Evolutionary conservation across 352 stramenopile species (phyloP).

Genomic region (Phytophthora fragariaefolia): DNA sequence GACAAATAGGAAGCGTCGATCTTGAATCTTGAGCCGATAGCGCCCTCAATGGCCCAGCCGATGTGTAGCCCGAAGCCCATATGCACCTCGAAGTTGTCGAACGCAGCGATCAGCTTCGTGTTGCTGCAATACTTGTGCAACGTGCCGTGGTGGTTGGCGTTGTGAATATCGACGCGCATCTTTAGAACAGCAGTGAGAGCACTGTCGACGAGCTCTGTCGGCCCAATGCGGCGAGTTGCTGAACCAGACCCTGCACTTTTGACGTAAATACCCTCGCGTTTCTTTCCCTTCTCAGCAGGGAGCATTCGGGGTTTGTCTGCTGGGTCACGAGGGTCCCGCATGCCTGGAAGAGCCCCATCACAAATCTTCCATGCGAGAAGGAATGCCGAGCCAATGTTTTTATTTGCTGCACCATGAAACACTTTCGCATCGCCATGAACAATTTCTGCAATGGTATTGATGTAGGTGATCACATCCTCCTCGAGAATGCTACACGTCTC

Average conservation of each 20-base stretch:
- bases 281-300: constrained; percentile 56
- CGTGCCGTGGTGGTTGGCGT: constrained; percentile 88
- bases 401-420: constrained; percentile 96
- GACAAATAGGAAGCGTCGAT: constrained; percentile 99
- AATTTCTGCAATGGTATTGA: constrained; percentile 97
- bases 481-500: constrained; percentile 92
- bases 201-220: constrained; percentile 92
- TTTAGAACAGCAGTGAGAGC: constrained; percentile 96
- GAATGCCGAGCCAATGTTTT: constrained; percentile 96
- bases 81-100: constrained; percentile 93
- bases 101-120: constrained; percentile 79
- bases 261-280: constrained; percentile 73
- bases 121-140: constrained; percentile 88
- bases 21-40: constrained; percentile 98
- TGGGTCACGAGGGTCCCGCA: constrained; percentile 82
- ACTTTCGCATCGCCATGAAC: constrained; percentile 94
- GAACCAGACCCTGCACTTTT: constrained; percentile 62
- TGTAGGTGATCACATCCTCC: constrained; percentile 97
- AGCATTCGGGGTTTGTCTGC: constrained; percentile 79
- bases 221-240: constrained; percentile 52
- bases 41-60: constrained; percentile 98
- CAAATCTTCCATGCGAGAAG: constrained; percentile 97
- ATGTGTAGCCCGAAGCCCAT: constrained; percentile 98
- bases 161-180: constrained; percentile 96
- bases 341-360: constrained; percentile 84